These are phyloP conservation scores for Yamadazyma dushanensis DNA, from an alignment of 1,139 yeast species.

Conservation along the genomic window DNA sequence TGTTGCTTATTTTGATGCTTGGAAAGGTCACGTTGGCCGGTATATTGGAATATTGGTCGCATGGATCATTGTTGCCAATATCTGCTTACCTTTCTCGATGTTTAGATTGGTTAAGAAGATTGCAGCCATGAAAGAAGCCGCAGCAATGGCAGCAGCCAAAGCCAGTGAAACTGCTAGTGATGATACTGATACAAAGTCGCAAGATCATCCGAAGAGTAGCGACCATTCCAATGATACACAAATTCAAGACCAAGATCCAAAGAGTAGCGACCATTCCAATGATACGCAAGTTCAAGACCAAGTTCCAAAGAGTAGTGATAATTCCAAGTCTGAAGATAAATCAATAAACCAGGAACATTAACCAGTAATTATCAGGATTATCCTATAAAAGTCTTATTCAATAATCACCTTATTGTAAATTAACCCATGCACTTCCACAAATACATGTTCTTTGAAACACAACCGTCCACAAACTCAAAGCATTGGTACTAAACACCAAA, in stretches of 20 bases:
- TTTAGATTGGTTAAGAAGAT: slow-evolving; percentile 9
- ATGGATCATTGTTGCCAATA: slow-evolving; percentile 45
- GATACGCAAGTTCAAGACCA: too few species aligned
- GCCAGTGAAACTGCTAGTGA: too few species aligned
- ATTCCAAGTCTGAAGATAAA: too few species aligned
- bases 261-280: neutral
- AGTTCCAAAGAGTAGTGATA: too few species aligned
- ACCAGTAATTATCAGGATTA: too few species aligned
- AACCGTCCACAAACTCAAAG: slow-evolving; percentile 62
- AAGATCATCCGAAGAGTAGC: too few species aligned
- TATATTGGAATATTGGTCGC: slow-evolving; percentile 47
- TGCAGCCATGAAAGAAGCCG: slow-evolving; percentile 2
- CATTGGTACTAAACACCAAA: slow-evolving; percentile 37
- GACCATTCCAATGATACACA: too few species aligned
- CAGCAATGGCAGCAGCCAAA: neutral
- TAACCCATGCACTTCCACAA: slow-evolving; percentile 80
- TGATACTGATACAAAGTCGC: too few species aligned
- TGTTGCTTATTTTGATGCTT: slow-evolving; percentile 44
- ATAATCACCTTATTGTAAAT: slow-evolving; percentile 11
- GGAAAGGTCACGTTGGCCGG: slow-evolving; percentile 48
- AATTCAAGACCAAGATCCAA: too few species aligned
- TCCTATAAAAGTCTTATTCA: too few species aligned
- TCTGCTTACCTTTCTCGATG: slow-evolving; percentile 41
- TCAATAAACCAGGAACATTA: too few species aligned
- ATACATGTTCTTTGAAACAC: slow-evolving; percentile 75